Evolutionary conservation across 257 asterid genomes (phyloP), one percentile per base, ranked within the genome.

Genomic region (Dorcoceras hygrometricum): DNA sequence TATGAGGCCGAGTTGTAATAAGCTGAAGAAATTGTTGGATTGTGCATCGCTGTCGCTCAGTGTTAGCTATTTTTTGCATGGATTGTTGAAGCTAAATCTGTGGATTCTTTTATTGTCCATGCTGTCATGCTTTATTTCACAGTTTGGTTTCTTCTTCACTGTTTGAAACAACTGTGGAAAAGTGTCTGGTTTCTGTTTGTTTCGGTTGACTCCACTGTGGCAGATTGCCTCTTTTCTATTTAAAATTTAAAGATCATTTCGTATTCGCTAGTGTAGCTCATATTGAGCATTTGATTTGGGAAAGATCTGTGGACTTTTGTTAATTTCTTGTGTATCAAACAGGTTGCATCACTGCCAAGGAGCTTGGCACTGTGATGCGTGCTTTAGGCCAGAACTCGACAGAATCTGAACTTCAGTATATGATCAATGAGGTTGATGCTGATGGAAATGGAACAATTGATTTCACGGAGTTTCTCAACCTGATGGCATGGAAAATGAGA

Each of bases 341-440:
- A 83, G 84, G 86, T 79, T 77, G 84, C 81, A 81, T 83, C 76
- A 81, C 89, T 51, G 81, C 83, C 24, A 83, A 74, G 78, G 89
- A 83, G 59, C 78, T 83, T 8, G 89, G 89, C 34, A 81, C 82
- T 31, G 86, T 83, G 66, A 83, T 83, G 89, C 86, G 86, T n/a
- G 78, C 89, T 8, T 68, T 83, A 82, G 81, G 84, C 50, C 86
- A 83, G 75, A 83, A 78, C 67, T 86, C 89, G 3, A 83, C 89
- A 0, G 89, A 83, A 69, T 86, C 80, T 26, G 86, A 81, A 61
- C 89, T 83, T 23, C 80, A 79, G 83, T 86, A 83, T 46, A 83
- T 83, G 89, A 81, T 83, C 73, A 79, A 78, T 26, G 86, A 81
- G 82, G 89, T 83, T 25, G 89, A 83, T 77, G 84, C 86, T 62